These are phyloP conservation scores for Moringa oleifera DNA, from an alignment of 345 rosid genomes.

Conservation along the genomic window DNA sequence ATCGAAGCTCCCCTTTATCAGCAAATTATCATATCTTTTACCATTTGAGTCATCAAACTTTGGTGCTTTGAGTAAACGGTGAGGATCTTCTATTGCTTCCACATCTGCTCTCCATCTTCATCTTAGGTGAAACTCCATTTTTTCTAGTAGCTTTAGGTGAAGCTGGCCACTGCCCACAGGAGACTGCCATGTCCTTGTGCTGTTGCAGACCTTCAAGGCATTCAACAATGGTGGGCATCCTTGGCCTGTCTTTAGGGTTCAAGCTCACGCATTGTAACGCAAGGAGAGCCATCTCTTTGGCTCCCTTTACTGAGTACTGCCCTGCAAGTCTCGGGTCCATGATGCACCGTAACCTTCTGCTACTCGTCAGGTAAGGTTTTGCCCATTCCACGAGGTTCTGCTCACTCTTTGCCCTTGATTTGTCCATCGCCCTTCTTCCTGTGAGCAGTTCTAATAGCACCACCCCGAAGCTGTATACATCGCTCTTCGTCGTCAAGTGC, in stretches of 20 bases:
- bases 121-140: no score
- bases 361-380: constrained; percentile 65
- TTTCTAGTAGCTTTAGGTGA: no score
- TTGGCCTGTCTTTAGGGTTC: constrained; percentile 88
- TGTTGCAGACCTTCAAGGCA: constrained; percentile 52
- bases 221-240: constrained; percentile 61
- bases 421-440: constrained; percentile 80
- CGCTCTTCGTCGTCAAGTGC: constrained; percentile 84
- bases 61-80: no score
- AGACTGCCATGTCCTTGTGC: constrained; percentile 74
- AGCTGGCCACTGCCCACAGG: constrained; percentile 76
- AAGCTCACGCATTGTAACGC: constrained; percentile 67
- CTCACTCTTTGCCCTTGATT: constrained; percentile 57
- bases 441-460: constrained; percentile 80
- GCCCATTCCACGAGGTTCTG: constrained; percentile 83
- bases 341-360: constrained; percentile 60
- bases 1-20: no score
- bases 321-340: constrained; percentile 77
- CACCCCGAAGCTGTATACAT: constrained; percentile 87
- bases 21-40: no score
- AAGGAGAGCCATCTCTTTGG: constrained; percentile 60
- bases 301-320: constrained; percentile 85
- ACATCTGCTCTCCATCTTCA: no score
- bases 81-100: no score
- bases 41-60: no score